phyloP scores from a whole-genome alignment of 208 protist genomes.

The Acanthamoeba lenticulata region DNA sequence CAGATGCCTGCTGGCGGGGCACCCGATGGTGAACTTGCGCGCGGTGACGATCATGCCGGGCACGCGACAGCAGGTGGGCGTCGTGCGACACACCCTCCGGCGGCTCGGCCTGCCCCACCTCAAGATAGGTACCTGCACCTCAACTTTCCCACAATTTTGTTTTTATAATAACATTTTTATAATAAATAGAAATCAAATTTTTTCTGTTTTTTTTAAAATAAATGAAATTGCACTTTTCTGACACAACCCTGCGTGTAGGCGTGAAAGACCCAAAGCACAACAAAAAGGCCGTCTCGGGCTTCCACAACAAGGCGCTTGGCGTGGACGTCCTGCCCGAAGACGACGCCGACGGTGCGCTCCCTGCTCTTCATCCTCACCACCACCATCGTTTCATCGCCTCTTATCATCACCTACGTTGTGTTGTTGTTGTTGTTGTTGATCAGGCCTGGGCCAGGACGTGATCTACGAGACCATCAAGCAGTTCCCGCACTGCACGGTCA shows the following conservation, averaged over 20 bases:
- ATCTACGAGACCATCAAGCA: constrained; percentile 31
- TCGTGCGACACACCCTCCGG: background rate
- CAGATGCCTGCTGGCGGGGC: background rate
- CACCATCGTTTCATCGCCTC: background rate
- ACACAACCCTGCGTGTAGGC: background rate
- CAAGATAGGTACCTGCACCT: background rate
- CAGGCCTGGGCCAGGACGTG: background rate
- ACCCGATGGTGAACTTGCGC: background rate
- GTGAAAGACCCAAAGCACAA: background rate
- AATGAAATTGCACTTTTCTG: no score
- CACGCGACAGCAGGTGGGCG: background rate
- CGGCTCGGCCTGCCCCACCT: background rate
- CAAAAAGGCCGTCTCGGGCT: background rate
- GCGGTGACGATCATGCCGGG: constrained; percentile 23
- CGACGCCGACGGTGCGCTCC: background rate
- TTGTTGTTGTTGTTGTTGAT: no score
- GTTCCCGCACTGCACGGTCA: background rate
- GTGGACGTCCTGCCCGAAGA: background rate
- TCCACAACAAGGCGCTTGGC: background rate
- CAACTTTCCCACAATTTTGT: no score
- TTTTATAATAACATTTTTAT: no score
- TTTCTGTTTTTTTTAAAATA: no score
- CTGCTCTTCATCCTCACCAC: background rate
- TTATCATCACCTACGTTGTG: background rate
- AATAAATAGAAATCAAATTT: no score